A percentile compares a stretch with the other conserved stretches of the same genome.
Evolutionary conservation across 2,329 filamentous ascomycete species (phyloP).

Genomic region (Periconia sp.): DNA sequence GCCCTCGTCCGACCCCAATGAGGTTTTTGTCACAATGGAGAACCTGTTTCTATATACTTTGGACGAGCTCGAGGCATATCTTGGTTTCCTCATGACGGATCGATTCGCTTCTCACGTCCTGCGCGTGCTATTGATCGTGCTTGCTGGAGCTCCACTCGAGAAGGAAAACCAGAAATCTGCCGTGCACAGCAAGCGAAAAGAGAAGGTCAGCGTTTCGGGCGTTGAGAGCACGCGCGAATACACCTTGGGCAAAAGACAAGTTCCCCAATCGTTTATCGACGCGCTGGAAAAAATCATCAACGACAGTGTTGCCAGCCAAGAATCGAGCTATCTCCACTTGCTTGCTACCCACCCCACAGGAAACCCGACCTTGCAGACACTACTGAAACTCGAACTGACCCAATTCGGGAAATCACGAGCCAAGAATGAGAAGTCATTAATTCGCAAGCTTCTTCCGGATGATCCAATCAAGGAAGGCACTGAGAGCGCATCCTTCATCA

Average conservation of each 20-base stretch:
- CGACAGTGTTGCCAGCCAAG: constrained; percentile 73
- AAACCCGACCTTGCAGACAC: constrained; percentile 88
- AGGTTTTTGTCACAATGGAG: constrained; percentile 70
- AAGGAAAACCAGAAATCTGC: constrained; percentile 63
- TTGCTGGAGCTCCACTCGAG: constrained; percentile 80
- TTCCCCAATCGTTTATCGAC: constrained; percentile 76
- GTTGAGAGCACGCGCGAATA: constrained; percentile 51
- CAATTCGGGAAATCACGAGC: constrained; percentile 68
- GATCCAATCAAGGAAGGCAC: constrained; percentile 72
- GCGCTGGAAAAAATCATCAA: constrained; percentile 81
- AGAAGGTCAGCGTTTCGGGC: constrained; percentile 65
- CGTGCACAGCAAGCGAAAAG: constrained; percentile 91
- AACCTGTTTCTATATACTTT: constrained; percentile 80
- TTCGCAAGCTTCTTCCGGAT: constrained; percentile 77
- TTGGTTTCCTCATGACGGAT: constrained; percentile 84
- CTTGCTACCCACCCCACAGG: constrained; percentile 87
- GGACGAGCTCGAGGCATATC: constrained; percentile 82
- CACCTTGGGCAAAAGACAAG: constrained; percentile 49
- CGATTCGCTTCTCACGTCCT: constrained; percentile 88
- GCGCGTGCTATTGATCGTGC: constrained; percentile 79
- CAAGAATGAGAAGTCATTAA: constrained; percentile 67
- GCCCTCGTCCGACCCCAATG: constrained; percentile 51
- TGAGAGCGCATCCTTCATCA: constrained; percentile 78
- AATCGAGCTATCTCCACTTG: constrained; percentile 77
- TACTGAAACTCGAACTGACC: constrained; percentile 83